phyloP scores from a whole-genome alignment of 1,284 basidiomycete species.

The Irpex sp. region DNA sequence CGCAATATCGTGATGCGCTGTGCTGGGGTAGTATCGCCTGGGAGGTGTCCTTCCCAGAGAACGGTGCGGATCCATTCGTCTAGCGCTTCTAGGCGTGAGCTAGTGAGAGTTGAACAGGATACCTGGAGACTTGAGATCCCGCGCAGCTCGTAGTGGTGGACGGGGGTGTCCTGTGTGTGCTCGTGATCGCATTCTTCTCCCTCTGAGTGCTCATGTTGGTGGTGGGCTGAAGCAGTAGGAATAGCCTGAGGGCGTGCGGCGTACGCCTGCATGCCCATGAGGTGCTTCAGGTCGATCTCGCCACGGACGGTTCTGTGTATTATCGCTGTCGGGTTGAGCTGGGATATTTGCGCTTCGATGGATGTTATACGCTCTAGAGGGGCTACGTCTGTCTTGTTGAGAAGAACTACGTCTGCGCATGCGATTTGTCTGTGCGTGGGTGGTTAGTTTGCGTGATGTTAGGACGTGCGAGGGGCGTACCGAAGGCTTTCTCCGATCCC shows the following conservation, averaged over 20 bases:
- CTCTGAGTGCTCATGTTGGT: conserved; percentile 32
- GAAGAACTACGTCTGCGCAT: conserved; percentile 81
- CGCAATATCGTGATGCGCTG: conserved; percentile 61
- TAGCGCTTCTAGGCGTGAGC: conserved; percentile 42
- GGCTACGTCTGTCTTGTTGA: conserved; percentile 86
- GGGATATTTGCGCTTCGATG: conserved; percentile 59
- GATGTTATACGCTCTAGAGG: conserved; percentile 33
- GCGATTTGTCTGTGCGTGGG: conserved; percentile 77
- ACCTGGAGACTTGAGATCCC: conserved; percentile 75
- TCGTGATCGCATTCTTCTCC: conserved; percentile 29
- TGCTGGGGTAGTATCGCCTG: conserved; percentile 24
- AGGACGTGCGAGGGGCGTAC: conserved; percentile 34
- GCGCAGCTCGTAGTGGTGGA: conserved; percentile 59
- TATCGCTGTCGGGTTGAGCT: conserved; percentile 75
- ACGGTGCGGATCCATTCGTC: conserved; percentile 78
- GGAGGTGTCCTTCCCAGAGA: conserved; percentile 69
- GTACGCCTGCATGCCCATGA: conserved; percentile 83
- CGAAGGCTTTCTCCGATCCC: conserved; percentile 75
- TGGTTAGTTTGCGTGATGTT: neutral
- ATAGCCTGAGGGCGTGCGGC: conserved; percentile 28
- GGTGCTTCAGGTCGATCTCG: conserved; percentile 63
- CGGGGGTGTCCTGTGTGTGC: conserved; percentile 28
- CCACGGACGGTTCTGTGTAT: conserved; percentile 69
- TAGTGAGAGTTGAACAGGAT: conserved; percentile 53
- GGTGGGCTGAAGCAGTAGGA: conserved; percentile 21